Conservation (phyloP, 768 basidiomycete genomes). For the Amanita muscaria region DNA sequence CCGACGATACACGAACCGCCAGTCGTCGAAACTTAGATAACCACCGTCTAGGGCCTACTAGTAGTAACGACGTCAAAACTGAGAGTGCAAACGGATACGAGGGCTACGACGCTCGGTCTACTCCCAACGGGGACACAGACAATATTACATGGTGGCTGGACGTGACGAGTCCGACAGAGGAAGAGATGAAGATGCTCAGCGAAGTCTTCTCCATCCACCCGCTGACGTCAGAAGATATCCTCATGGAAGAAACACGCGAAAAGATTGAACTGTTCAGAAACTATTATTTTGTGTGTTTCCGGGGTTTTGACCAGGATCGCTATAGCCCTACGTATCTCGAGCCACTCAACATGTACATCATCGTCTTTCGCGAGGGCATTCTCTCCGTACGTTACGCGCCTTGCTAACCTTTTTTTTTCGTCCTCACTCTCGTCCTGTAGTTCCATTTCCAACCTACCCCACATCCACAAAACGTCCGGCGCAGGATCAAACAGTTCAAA, state of each 20-base stretch:
- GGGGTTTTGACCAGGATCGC: conserved; percentile 96
- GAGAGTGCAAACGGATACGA: background rate
- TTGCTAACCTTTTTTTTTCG: conserved; percentile 1
- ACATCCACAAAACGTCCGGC: conserved; percentile 94
- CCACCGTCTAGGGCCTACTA: background rate
- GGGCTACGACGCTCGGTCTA: background rate
- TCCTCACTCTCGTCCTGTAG: conserved; percentile 28
- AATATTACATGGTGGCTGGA: conserved; percentile 96
- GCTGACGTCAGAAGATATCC: conserved; percentile 96
- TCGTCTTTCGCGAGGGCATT: conserved; percentile 95
- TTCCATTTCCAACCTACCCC: conserved; percentile 98
- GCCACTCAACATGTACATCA: conserved; percentile 99
- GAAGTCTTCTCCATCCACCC: conserved; percentile 99
- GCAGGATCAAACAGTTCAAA: conserved; percentile 97
- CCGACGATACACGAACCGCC: background rate
- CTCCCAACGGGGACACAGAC: conserved; percentile 38
- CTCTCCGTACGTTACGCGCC: conserved; percentile 56
- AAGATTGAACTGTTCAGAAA: conserved; percentile 99
- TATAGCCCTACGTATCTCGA: conserved; percentile 97
- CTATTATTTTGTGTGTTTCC: conserved; percentile 98
- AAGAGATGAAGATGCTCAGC: conserved; percentile 95
- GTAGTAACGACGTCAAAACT: background rate
- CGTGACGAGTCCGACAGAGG: conserved; percentile 87
- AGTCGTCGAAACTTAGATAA: background rate
- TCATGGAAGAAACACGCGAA: conserved; percentile 98